These are phyloP conservation scores for Fusarium dimerum DNA, from an alignment of 2,329 filamentous ascomycete genomes.

Conservation along the genomic window DNA sequence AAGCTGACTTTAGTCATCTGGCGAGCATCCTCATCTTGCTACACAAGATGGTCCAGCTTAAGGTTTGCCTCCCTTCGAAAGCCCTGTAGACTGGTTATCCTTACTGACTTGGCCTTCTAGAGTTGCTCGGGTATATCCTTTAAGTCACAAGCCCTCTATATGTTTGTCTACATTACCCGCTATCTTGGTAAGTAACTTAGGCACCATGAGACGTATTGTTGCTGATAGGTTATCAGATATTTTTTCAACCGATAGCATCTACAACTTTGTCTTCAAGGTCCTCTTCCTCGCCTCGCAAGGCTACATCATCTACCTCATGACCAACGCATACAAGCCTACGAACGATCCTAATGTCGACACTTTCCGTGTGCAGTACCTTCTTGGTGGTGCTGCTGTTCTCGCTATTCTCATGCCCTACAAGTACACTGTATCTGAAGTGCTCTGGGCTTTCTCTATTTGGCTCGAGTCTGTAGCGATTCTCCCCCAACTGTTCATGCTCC, in stretches of 20 bases:
- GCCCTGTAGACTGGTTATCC: conserved; percentile 17
- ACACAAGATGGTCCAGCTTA: conserved; percentile 93
- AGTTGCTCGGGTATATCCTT: conserved; percentile 98
- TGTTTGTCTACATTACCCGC: conserved; percentile 89
- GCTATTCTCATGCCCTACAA: conserved; percentile 83
- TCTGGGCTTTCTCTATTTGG: conserved; percentile 99
- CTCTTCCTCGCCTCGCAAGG: conserved; percentile 87
- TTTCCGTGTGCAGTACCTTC: conserved; percentile 93
- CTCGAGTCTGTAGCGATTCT: conserved; percentile 95
- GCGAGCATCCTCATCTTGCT: conserved; percentile 91
- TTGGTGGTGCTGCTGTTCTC: conserved; percentile 76
- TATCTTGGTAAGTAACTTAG: conserved; percentile 72
- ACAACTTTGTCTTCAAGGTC: conserved; percentile 95
- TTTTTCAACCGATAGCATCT: conserved; percentile 79
- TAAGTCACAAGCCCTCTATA: conserved; percentile 95
- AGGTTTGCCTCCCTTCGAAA: conserved; percentile 56
- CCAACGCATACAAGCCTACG: conserved; percentile 94
- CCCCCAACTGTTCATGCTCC: conserved; percentile 96
- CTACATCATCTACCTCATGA: conserved; percentile 98
- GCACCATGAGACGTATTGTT: not conserved
- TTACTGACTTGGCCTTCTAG: conserved; percentile 46
- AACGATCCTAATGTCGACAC: conserved; percentile 97
- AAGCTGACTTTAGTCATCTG: conserved; percentile 94
- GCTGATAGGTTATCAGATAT: conserved; percentile 59
- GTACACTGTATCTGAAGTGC: conserved; percentile 81